Evolutionary conservation across 331 rosid genomes (phyloP), one percentile per base, ranked within the genome.

Genomic region (Rosa hybrid): DNA sequence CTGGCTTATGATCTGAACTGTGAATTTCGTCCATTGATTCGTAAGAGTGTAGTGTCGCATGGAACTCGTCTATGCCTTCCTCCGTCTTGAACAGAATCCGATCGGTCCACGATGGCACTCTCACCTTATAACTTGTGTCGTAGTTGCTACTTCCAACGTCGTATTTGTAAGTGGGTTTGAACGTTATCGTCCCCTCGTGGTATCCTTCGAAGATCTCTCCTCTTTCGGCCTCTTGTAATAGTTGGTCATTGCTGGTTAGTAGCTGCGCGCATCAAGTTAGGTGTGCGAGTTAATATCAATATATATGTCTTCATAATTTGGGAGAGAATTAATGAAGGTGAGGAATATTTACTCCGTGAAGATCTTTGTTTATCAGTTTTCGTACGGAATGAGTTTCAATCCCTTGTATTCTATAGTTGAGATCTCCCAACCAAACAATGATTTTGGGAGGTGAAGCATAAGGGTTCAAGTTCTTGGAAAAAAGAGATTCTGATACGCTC

Each of bases 31-130:
- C 88, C 77, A 90, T 74, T 13, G 96, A 86, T 34, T 88, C 90
- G 7, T 90, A 84, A 0, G 87, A 88, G 80, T 85, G 88, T 14
- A 89, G 56, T 0, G 88, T 86, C 51, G 85, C 92, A 42, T 86
- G 84, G 27, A 88, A 73, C 5, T 84, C 70, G n/a, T 70, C 44
- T 6, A 27, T 34, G 13, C 86, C 88, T 75, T 87, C 84, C 6
- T 84, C 83, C 11, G 84, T 81, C 84, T 86, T 89, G 86, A 86
- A 90, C 71, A 92, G 74, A 77, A 92, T 87, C 17, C 92, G 87
- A 68, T 90, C 90, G 21, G 95, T 92, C 92, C 94, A 89, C 0
- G 92, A 86, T 49, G 96, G 97, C 2, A 90, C 92, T 81, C 96
- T 81, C 60, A 88, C 88, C 91, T 91, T 91, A 56, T 86, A 81